Evolutionary conservation across 176 grass and related monocot genomes (phyloP), one percentile per base, ranked within the genome.

Genomic region (Rhynchospora tenuis): DNA sequence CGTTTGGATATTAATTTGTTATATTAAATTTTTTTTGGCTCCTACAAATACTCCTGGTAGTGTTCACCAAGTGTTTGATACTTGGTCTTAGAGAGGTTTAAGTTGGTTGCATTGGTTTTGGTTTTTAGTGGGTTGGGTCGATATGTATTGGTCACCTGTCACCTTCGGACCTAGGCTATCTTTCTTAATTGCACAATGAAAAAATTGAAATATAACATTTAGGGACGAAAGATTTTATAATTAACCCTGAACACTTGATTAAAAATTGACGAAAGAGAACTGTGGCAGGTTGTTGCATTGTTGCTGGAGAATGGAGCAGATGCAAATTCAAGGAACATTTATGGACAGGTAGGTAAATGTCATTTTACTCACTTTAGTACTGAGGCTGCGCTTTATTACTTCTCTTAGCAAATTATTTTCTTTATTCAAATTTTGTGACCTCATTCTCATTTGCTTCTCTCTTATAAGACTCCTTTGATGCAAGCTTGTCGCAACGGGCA

Each of bases 401-500:
- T 14, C 52, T 17, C 3, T 52, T 43, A 24, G 20, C 31, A 15
- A 69, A 43, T 27, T 29, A 29, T 69, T 19, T 20, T 23, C 29
- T 45, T 42, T 47, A 24, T 79, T 81, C 23, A 24, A 42, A 0
- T n/a, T 58, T 52, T 24, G 22, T 65, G 7, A 48, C 3, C 29
- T 43, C 81, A 73, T 88, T 0, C 45, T 19, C 38, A 26, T 71
- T 55, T 2, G n/a, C 24, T 73, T 38, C 29, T 8, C n/a, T 22
- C 7, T 59, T 64, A 11, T 10, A 33, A 98, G 96, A 98, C 96
- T 66, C 79, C 93, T 13, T 56, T 98, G 89, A 91, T 95, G 93
- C 92, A 95, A 31, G 91, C 93, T n/a, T 98, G 96, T 75, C 89
- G 89, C 38, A 88, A 81, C 23, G 91, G 96, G 6, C 89, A 92